A percentile compares a stretch with the other conserved stretches of the same genome.
These are phyloP conservation scores for Pascua guehoae DNA, from an alignment of 1,284 basidiomycete species.

Conservation along the genomic window DNA sequence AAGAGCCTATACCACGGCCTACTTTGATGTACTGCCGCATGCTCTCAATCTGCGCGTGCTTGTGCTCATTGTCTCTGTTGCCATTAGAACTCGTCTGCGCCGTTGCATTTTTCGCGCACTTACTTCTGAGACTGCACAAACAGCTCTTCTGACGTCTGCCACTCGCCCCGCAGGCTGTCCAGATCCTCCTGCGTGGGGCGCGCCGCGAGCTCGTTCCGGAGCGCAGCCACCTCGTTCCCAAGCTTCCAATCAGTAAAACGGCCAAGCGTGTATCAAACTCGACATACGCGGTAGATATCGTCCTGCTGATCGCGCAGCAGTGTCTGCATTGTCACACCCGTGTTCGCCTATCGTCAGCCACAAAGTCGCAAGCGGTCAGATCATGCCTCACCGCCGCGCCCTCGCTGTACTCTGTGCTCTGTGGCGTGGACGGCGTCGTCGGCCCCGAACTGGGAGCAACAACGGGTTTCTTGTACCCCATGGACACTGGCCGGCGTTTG, in stretches of 20 bases:
- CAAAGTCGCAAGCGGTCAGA: no score
- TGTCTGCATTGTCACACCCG: no score
- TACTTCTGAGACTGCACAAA: constrained; percentile 33
- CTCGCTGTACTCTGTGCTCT: no score
- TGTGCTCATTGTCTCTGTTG: constrained; percentile 36
- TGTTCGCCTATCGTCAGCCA: no score
- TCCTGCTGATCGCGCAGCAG: no score
- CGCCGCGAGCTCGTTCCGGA: constrained; percentile 4
- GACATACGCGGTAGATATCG: no score
- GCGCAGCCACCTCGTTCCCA: constrained; percentile 2
- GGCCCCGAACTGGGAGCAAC: no score
- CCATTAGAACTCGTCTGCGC: not conserved
- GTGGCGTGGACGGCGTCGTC: no score
- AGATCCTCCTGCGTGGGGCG: constrained; percentile 17
- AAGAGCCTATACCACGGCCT: not conserved
- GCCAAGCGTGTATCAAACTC: no score
- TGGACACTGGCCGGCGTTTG: no score
- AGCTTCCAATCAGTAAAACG: constrained; percentile 1
- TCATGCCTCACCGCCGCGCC: no score
- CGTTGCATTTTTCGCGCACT: not conserved
- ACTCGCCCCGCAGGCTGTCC: constrained; percentile 19
- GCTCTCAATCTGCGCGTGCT: constrained; percentile 32
- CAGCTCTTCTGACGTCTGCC: constrained; percentile 29
- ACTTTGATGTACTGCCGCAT: constrained; percentile 35
- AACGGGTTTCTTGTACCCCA: no score